Base-by-base conservation (phyloP, 345 rosid species). In the Camelina neglecta region DNA sequence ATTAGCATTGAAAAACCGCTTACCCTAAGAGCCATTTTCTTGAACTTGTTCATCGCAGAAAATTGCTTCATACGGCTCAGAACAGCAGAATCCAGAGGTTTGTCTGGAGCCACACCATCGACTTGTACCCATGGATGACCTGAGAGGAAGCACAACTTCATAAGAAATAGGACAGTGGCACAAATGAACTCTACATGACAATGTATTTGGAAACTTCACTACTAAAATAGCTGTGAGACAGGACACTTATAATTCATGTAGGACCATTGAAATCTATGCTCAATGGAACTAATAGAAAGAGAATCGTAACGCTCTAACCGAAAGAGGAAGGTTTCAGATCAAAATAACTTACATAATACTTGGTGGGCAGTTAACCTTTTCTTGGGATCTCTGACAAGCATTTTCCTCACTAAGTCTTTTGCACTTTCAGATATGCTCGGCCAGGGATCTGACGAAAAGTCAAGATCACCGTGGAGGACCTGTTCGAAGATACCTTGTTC, bases 111-210 rank as follows among this genome's bases (percentile, higher is more conserved):
- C 73, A 85, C 87, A 7, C 97, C 93, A 41, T 90, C 92, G 36
- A 84, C 83, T 77, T 88, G 93, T 64, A 92, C 87, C 97, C 97
- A 92, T 64, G 97, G 97, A 69, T 92, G 97, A 77, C 96, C 97
- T 92, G 88, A 26, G 41, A 44, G 55, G 50, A 55, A 49, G 44
- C 74, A 62, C 13, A 68, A 54, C 65, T 11, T 66, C 50, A 58
- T 72, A 26, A 73, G 31, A 65, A 0, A 65, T 18, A 33, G 55
- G 41, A 31, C 8, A 1, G 31, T 48, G 63, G 20, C 69, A 60
- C 8, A 77, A 12, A 55, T 38, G 35, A 58, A 74, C n/a, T 60
- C 39, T 20, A 67, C 56, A 68, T 21, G 41, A 69, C 55, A 20
- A 41, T 35, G 3, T 39, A 20, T 31, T 64, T 49, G 15, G 47